Evolutionary conservation across 441 rosid species (phyloP).

Genomic region (Gossypium aridum): DNA sequence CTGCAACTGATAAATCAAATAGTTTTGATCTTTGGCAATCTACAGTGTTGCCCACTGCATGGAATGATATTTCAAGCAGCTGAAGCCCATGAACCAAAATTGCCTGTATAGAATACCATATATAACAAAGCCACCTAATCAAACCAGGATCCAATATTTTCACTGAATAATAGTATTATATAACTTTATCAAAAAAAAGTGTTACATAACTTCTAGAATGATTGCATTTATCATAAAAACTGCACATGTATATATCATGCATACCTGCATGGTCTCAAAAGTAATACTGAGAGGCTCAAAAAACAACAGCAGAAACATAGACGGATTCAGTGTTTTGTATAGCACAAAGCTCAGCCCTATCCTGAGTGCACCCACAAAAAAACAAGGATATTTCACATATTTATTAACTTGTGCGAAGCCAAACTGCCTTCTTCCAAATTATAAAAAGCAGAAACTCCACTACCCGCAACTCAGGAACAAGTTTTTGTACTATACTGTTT

Average conservation of each 20-base stretch:
- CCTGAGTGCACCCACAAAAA: constrained; percentile 44
- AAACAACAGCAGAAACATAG: constrained; percentile 75
- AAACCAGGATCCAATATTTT: constrained; percentile 1
- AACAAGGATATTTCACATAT: constrained; percentile 1
- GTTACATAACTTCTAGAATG: background rate
- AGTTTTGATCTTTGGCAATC: constrained; percentile 64
- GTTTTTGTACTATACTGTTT: background rate
- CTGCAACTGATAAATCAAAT: constrained; percentile 70
- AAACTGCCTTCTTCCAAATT: background rate
- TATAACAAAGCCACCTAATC: constrained; percentile 9
- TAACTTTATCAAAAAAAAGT: background rate
- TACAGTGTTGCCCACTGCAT: constrained; percentile 52
- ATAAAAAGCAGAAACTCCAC: background rate
- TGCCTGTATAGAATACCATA: constrained; percentile 44
- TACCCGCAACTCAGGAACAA: background rate
- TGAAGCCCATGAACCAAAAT: constrained; percentile 94
- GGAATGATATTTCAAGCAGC: constrained; percentile 86
- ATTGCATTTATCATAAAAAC: background rate
- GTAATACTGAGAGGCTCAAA: constrained; percentile 95
- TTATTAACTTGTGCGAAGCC: background rate
- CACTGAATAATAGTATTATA: background rate
- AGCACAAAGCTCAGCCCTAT: constrained; percentile 63
- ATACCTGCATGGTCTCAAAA: constrained; percentile 97
- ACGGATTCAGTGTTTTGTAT: constrained; percentile 50
- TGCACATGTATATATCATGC: background rate